Percentiles rank a stretch among this genome's conserved stretches.
Conservation (phyloP, 495 filamentous ascomycete genomes). For the Tirmania nivea region DNA sequence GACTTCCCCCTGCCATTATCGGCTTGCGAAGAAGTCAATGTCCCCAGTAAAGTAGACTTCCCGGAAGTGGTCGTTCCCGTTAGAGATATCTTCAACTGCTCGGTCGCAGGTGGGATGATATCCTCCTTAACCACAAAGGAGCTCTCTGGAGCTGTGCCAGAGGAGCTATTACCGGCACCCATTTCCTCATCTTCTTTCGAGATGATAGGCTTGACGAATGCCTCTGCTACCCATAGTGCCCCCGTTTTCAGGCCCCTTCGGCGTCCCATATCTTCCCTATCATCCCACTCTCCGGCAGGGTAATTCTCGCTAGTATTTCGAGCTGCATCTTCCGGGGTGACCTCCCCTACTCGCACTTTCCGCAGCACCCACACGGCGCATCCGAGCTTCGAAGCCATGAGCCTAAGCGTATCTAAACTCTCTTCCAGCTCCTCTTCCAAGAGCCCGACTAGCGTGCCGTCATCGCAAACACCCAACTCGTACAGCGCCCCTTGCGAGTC, state of each 20-base stretch:
- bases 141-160: background rate
- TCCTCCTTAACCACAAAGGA: background rate
- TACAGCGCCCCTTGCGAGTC: constrained; percentile 85
- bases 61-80: constrained; percentile 82
- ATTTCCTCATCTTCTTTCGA: background rate
- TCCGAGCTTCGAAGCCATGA: constrained; percentile 81
- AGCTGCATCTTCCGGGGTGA: background rate
- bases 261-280: constrained; percentile 12
- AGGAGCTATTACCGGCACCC: background rate
- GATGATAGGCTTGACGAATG: constrained; percentile 38
- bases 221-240: constrained; percentile 77
- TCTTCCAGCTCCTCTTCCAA: constrained; percentile 79
- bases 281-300: background rate
- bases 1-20: constrained; percentile 87
- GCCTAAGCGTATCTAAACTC: constrained; percentile 56
- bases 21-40: constrained; percentile 61
- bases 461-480: constrained; percentile 89
- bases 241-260: constrained; percentile 17
- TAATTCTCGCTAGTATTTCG: constrained; percentile 1
- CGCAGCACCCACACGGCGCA: constrained; percentile 69
- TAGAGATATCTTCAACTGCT: constrained; percentile 78
- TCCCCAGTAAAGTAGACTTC: constrained; percentile 79
- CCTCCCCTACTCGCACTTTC: constrained; percentile 53
- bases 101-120: constrained; percentile 11
- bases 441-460: constrained; percentile 79